These are phyloP conservation scores for Quercus variabilis DNA, from an alignment of 306 rosid species.

Conservation along the genomic window DNA sequence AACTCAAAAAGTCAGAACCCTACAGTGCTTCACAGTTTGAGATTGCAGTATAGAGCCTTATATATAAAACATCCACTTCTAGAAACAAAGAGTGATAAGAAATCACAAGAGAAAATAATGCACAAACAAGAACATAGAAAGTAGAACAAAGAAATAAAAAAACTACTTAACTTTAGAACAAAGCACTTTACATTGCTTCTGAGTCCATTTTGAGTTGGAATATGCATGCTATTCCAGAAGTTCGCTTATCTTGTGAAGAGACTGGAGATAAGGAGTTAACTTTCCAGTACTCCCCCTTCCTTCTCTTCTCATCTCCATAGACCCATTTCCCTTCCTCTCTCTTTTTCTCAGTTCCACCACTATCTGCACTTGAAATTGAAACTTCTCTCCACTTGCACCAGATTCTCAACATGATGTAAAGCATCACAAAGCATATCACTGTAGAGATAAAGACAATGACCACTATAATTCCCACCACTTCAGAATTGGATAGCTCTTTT, in stretches of 20 bases:
- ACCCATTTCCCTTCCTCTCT: constrained; percentile 47
- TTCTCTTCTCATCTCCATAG: constrained; percentile 38
- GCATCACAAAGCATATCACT: constrained; percentile 61
- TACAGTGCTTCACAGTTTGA: background rate
- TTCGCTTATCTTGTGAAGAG: constrained; percentile 56
- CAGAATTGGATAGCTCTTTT: constrained; percentile 50
- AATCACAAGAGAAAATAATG: background rate
- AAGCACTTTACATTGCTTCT: constrained; percentile 30
- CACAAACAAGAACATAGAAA: background rate
- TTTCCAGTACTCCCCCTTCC: constrained; percentile 72
- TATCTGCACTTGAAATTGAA: constrained; percentile 55
- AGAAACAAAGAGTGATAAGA: background rate
- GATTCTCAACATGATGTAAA: constrained; percentile 83
- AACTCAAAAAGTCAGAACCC: background rate
- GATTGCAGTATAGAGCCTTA: background rate
- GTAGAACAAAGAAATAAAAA: background rate
- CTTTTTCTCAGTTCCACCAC: constrained; percentile 24
- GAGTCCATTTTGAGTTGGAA: constrained; percentile 48
- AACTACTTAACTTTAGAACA: background rate
- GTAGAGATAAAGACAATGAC: constrained; percentile 75
- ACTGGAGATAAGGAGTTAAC: constrained; percentile 56
- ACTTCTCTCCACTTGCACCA: constrained; percentile 92
- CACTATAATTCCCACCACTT: constrained; percentile 61
- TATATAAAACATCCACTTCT: background rate
- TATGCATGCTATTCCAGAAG: constrained; percentile 46